Evolutionary conservation across 139 green algal species (phyloP), one percentile per base, ranked within the genome.

Genomic region (Volvox reticuliferus): DNA sequence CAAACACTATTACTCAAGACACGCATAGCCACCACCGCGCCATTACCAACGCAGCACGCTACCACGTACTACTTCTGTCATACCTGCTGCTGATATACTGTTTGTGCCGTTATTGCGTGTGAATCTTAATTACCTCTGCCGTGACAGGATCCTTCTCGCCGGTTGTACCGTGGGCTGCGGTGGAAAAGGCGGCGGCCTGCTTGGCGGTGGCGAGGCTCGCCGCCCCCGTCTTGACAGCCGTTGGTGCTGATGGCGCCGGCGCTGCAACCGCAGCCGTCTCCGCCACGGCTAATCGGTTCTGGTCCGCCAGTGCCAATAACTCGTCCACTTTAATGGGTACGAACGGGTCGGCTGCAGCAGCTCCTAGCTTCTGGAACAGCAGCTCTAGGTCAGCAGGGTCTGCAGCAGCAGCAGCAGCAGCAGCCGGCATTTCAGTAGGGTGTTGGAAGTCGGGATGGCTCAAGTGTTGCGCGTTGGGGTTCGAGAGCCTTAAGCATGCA

Each of bases 331-430:
- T 82, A 63, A 90, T 86, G 28, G 73, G 50, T 2, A 37, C 26
- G 30, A 35, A 62, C 50, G 50, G 65, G 61, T 67, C 80, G 73
- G 71, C 30, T 33, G 75, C 88, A 22, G 67, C 79, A 1, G 36
- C 67, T 13, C 79, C 79, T 37, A 92, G 88, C 79, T 92, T 92
- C 30, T 76, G 20, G 35, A 89, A 85, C 61, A 89, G 73, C 24
- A 89, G 26, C 37, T 93, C 91, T 69, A 96, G 61, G 36, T 93
- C 78, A 82, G 94, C 92, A 9, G 94, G 87, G 30, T 76, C 86
- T 90, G 86, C 2, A 33, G 36, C 26, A 13, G 44, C 44, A 55
- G 5, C 44, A 55, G 5, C 44, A 55, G 5, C 44, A 55, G 9
- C 44, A 5, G 5, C 44, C 5, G 44, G 44, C 9, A 9, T 14